phyloP scores from a whole-genome alignment of 306 rosid genomes.

The Quercus mongolica region DNA sequence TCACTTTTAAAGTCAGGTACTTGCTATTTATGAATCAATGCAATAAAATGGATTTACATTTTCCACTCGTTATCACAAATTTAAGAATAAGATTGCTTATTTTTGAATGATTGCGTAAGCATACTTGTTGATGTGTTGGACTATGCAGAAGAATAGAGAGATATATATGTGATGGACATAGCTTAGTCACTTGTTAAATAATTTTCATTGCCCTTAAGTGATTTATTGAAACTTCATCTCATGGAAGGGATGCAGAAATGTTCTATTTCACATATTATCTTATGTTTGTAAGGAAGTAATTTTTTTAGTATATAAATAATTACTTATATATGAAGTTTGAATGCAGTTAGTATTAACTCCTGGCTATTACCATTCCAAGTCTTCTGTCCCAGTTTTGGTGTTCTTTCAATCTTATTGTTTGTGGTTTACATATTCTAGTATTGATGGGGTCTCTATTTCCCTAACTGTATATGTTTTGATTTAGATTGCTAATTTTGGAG shows the following conservation, averaged over 20 bases:
- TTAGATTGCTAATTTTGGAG: slow-evolving; percentile 79
- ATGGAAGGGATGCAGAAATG: background rate
- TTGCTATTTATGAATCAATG: too few relatives aligned
- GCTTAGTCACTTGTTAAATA: background rate
- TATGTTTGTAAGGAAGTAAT: background rate
- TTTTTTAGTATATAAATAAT: background rate
- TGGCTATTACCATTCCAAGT: background rate
- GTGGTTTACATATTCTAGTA: background rate
- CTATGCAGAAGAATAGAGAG: background rate
- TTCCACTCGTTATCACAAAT: background rate
- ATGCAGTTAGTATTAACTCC: background rate
- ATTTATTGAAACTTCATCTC: background rate
- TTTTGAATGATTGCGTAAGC: background rate
- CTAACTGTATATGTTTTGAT: background rate
- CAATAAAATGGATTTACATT: background rate
- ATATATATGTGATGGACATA: background rate
- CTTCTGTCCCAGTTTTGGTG: background rate
- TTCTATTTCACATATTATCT: background rate
- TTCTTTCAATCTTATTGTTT: background rate
- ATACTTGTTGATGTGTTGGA: background rate
- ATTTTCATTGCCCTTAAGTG: background rate
- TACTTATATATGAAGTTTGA: background rate
- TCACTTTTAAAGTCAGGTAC: background rate
- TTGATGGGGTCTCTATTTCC: background rate
- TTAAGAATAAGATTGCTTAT: background rate